Evolutionary conservation across 1,139 yeast genomes (phyloP), one percentile per base, ranked within the genome.

Genomic region (Hanseniaspora gamundiae): DNA sequence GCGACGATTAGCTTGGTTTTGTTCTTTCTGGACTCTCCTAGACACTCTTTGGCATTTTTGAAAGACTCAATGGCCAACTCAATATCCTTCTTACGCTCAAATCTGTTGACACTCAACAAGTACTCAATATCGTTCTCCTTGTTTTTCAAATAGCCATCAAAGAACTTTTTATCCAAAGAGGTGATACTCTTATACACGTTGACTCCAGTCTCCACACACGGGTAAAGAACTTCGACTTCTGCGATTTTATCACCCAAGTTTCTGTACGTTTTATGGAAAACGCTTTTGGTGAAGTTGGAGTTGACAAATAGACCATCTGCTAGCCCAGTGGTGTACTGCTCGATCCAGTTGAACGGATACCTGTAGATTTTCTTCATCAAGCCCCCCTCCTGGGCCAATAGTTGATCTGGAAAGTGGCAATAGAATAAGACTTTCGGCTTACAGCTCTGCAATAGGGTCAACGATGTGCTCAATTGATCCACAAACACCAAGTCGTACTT

Each of bases 401-500:
- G 67, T 57, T 84, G 84, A 61, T 91, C 99, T 0, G 99, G 98
- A 62, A 91, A 91, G 64, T 91, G 99, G 55, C 98, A 88, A 61
- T 91, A 91, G 59, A 91, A 91, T 43, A 91, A 62, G 4, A 84
- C 70, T 45, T 44, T 68, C 48, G 60, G 68, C 42, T 44, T 62
- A 47, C 71, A 68, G 22, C 71, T 46, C 45, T 78, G 76, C 30
- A 91, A 53, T 22, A 88, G 54, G 3, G 98, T 98, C 3, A 91
- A 68, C 51, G 94, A 80, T 49, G 86, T 79, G 2, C 95, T 79
- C 45, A 91, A 70, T 61, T 91, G 97, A 63, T 91, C 99, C 35
- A 91, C 79, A 26, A 91, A 72, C 51, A 82, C 81, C 48, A 79
- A 73, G 59, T 91, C 96, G 55, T 71, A 78, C 2, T 68, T 53